phyloP scores from a whole-genome alignment of 345 rosid species.

The Citropsis articulata region DNA sequence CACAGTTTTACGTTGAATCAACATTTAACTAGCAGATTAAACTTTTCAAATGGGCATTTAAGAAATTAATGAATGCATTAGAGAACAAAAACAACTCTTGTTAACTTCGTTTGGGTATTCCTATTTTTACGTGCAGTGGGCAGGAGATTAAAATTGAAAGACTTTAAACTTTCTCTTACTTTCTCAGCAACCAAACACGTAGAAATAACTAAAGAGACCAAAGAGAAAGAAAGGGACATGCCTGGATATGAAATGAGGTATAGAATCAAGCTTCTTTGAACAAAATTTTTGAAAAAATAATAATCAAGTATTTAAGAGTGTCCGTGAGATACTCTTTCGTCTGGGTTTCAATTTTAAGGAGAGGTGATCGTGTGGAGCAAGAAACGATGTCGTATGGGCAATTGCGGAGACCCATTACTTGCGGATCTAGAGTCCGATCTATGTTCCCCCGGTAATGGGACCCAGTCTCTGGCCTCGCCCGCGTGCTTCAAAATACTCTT shows the following conservation, averaged over 20 bases:
- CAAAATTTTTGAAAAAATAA: neutral
- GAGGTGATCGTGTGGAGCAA: neutral
- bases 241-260: slow-evolving; percentile 25
- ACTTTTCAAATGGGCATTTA: neutral
- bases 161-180: neutral
- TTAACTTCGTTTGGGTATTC: too few relatives aligned
- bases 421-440: slow-evolving; percentile 3
- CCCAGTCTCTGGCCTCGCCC: neutral
- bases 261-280: slow-evolving; percentile 14
- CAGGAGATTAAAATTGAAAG: neutral
- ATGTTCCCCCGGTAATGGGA: neutral
- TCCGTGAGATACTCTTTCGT: neutral
- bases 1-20: neutral
- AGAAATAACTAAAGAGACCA: neutral
- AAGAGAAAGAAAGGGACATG: slow-evolving; percentile 23
- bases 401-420: neutral
- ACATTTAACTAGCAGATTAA: neutral
- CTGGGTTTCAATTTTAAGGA: neutral
- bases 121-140: too few relatives aligned
- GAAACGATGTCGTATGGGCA: slow-evolving; percentile 11
- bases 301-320: neutral
- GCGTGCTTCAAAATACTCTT: too few relatives aligned
- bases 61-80: neutral
- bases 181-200: slow-evolving; percentile 23
- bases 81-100: neutral